A percentile compares a stretch with the other conserved stretches of the same genome.
Conservation (phyloP, 106 monocot genomes). For the Phalaenopsis aphrodite region DNA sequence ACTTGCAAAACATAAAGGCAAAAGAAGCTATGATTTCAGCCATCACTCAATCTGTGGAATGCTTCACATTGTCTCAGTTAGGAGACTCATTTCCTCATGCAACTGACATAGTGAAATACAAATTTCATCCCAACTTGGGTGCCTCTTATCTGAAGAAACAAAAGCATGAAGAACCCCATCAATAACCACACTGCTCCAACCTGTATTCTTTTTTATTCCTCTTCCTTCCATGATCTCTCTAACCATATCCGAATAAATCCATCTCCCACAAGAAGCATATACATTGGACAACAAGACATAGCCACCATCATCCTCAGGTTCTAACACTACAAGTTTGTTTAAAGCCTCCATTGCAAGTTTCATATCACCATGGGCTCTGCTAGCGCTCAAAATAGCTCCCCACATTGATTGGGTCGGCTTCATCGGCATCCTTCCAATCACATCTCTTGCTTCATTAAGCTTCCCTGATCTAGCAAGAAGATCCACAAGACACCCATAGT, state of each 20-base stretch:
- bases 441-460: slow-evolving; percentile 32
- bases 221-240: slow-evolving; percentile 38
- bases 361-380: slow-evolving; percentile 29
- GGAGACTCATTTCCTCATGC: slow-evolving; percentile 26
- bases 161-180: slow-evolving; percentile 41
- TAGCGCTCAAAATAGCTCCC: slow-evolving; percentile 53
- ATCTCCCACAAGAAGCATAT: slow-evolving; percentile 47
- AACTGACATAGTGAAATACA: slow-evolving; percentile 14
- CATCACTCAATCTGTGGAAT: not conserved
- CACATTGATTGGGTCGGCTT: slow-evolving; percentile 47
- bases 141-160: slow-evolving; percentile 42
- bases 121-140: slow-evolving; percentile 16
- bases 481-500: slow-evolving; percentile 67
- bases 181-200: slow-evolving; percentile 39
- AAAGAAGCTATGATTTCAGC: not conserved
- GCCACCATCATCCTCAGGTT: slow-evolving; percentile 54
- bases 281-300: slow-evolving; percentile 52
- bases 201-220: slow-evolving; percentile 52
- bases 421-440: slow-evolving; percentile 40
- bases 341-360: slow-evolving; percentile 34
- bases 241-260: slow-evolving; percentile 37
- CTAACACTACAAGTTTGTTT: slow-evolving; percentile 35
- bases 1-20: too few relatives aligned
- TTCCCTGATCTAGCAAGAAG: slow-evolving; percentile 59
- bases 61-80: not conserved